Evolutionary conservation across 768 basidiomycete genomes (phyloP).

Genomic region (Termitomyces sp.): DNA sequence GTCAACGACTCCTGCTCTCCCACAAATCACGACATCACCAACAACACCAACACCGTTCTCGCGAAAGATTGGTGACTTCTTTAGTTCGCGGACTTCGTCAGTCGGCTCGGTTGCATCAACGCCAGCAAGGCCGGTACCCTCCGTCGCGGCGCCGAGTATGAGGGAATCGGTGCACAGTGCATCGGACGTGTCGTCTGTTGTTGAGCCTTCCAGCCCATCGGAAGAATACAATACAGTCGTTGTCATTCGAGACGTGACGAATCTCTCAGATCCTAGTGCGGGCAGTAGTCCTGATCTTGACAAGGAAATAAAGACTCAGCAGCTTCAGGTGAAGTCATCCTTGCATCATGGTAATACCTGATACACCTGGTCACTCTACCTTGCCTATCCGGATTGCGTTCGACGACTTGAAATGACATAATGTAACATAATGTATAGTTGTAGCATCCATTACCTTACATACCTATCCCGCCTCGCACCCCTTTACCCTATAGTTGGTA

Average conservation of each 20-base stretch:
- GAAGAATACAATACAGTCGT: slow-evolving; percentile 27
- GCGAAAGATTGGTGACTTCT: slow-evolving; percentile 68
- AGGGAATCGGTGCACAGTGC: slow-evolving; percentile 43
- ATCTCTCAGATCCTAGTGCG: slow-evolving; percentile 18
- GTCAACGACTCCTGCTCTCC: slow-evolving; percentile 21
- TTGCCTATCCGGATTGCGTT: not conserved
- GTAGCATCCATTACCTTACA: not conserved
- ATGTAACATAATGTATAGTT: not conserved
- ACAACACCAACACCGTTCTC: slow-evolving; percentile 41
- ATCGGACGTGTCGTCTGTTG: slow-evolving; percentile 54
- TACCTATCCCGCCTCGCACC: not conserved
- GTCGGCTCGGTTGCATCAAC: slow-evolving; percentile 16
- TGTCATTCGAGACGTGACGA: slow-evolving; percentile 24
- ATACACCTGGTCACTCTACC: not conserved
- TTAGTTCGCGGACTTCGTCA: slow-evolving; percentile 40
- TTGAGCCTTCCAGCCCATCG: slow-evolving; percentile 54
- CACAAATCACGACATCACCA: slow-evolving; percentile 20
- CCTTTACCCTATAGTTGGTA: not conserved
- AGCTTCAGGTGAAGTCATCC: not conserved
- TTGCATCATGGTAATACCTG: not conserved
- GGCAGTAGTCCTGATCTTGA: slow-evolving; percentile 10
- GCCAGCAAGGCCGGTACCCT: slow-evolving; percentile 24
- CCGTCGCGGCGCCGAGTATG: slow-evolving; percentile 15
- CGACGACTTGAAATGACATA: slow-evolving; percentile 1
- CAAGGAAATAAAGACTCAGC: slow-evolving; percentile 13